Conservation (phyloP, 371 early-diverging fungal species). For the Lichtheimia ornata region DNA sequence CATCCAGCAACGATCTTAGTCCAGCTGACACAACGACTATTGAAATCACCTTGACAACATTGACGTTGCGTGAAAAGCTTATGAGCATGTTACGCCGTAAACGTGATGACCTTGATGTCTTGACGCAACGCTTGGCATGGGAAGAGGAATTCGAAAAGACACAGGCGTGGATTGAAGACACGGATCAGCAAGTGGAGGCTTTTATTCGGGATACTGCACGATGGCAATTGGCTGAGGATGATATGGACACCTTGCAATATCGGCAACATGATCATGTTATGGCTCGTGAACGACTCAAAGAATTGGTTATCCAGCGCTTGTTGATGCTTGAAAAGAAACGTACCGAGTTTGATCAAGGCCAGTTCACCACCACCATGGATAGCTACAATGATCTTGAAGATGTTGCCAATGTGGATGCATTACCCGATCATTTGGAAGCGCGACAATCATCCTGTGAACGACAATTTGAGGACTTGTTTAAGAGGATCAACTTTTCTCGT, state of each 20-base stretch:
- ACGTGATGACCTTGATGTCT: slow-evolving; percentile 35
- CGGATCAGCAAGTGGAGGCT: slow-evolving; percentile 26
- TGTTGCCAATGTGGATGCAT: slow-evolving; percentile 19
- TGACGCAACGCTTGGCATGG: slow-evolving; percentile 47
- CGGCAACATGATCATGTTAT: slow-evolving; percentile 15
- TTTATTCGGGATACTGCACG: slow-evolving; percentile 35
- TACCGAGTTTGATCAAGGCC: slow-evolving; percentile 42
- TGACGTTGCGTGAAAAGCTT: slow-evolving; percentile 44
- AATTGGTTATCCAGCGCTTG: slow-evolving; percentile 28
- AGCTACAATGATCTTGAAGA: slow-evolving; percentile 49
- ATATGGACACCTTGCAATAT: slow-evolving; percentile 1
- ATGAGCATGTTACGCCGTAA: slow-evolving; percentile 36
- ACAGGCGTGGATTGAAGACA: slow-evolving; percentile 32
- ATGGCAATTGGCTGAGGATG: slow-evolving; percentile 31
- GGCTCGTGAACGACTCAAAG: slow-evolving; percentile 28
- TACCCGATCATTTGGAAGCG: slow-evolving; percentile 41
- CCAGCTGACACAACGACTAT: slow-evolving; percentile 62
- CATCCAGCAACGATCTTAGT: slow-evolving; percentile 42
- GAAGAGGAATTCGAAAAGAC: slow-evolving; percentile 39
- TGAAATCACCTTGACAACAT: slow-evolving; percentile 51
- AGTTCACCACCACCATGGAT: slow-evolving; percentile 40
- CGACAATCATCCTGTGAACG: slow-evolving; percentile 43
- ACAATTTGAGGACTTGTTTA: slow-evolving; percentile 35
- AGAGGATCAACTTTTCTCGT: slow-evolving; percentile 39
- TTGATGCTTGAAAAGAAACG: slow-evolving; percentile 34